Evolutionary conservation across 805 yeast species (phyloP), one percentile per base, ranked within the genome.

Genomic region (Spencermartinsiella europaea): DNA sequence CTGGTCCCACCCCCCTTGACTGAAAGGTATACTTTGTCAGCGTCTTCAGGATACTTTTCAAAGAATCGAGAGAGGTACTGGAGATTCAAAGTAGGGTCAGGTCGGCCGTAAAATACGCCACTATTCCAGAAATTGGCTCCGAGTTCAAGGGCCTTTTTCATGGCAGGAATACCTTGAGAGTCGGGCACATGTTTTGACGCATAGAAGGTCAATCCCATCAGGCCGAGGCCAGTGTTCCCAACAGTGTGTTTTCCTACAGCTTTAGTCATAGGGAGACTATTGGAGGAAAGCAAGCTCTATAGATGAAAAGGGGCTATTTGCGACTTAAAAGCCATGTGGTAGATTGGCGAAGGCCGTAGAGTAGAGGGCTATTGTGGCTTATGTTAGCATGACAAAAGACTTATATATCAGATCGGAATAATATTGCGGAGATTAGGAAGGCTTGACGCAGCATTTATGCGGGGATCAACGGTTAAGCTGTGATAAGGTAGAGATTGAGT

Each of bases 141-240:
- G 49, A 63, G 57, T 64, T 71, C 69, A 25, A 78, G 61, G 22
- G 83, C 81, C 28, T 70, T 66, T 47, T 77, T 71, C 61, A 87
- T 68, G 2, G 77, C 66, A 7, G 67, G 75, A 49, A 79, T 69
- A 2, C 85, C 80, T 44, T 71, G 68, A 44, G 72, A 62, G 5
- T 83, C 73, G 28, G 75, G 63, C 31, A 86, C 87, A 7, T 7
- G 31, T 0, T 56, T 61, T 12, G 35, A 50, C 0, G 81, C 76
- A 34, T 74, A 72, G 86, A 85, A 79, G 1, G 95, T 85, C 62
- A 85, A 71, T 46, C 83, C 77, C 96, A 89, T 86, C 51, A 87
- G 73, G 39, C 96, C 96, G 55, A 76, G 79, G 37, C 95, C 95
- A n/a, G 47, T 47, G 8, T 45, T 42, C 3, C 53, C 53, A 15